phyloP scores from a whole-genome alignment of 108 stramenopile genomes.

The Cyclotella sp. region DNA sequence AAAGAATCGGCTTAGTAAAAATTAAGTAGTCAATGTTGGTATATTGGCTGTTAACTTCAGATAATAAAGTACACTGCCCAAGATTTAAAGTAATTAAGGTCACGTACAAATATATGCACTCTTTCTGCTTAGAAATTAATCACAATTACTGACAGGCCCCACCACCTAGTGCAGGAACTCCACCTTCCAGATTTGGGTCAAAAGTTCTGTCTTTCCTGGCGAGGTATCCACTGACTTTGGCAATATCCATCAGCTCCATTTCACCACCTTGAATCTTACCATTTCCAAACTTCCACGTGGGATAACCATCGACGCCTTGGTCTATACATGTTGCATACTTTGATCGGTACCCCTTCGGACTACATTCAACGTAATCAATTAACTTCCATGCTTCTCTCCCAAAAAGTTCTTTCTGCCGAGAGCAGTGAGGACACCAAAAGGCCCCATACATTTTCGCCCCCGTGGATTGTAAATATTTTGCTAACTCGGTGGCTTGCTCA shows the following conservation, averaged over 20 bases:
- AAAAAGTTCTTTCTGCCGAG: slow-evolving; percentile 84
- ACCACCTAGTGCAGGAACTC: slow-evolving; percentile 43
- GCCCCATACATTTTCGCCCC: slow-evolving; percentile 77
- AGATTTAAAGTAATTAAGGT: background rate
- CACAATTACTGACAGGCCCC: slow-evolving; percentile 38
- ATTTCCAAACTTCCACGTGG: slow-evolving; percentile 67
- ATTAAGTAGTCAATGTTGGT: background rate
- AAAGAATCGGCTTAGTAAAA: slow-evolving; percentile 21
- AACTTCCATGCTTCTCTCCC: slow-evolving; percentile 77
- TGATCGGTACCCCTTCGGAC: slow-evolving; percentile 68
- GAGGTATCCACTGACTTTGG: slow-evolving; percentile 46
- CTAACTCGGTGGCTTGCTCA: slow-evolving; percentile 74
- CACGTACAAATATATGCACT: no score
- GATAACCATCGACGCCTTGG: slow-evolving; percentile 74
- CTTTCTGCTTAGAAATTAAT: background rate
- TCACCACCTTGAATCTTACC: slow-evolving; percentile 44
- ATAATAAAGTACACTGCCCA: no score
- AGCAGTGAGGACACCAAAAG: slow-evolving; percentile 91
- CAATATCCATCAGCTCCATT: slow-evolving; percentile 50
- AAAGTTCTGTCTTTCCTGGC: slow-evolving; percentile 13
- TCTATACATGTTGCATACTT: slow-evolving; percentile 47
- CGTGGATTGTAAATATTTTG: slow-evolving; percentile 55
- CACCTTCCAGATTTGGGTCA: slow-evolving; percentile 47
- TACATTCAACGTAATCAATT: slow-evolving; percentile 77
- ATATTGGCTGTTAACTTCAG: no score